Conservation (phyloP, 2,329 filamentous ascomycete species). For the Claviceps africana region DNA sequence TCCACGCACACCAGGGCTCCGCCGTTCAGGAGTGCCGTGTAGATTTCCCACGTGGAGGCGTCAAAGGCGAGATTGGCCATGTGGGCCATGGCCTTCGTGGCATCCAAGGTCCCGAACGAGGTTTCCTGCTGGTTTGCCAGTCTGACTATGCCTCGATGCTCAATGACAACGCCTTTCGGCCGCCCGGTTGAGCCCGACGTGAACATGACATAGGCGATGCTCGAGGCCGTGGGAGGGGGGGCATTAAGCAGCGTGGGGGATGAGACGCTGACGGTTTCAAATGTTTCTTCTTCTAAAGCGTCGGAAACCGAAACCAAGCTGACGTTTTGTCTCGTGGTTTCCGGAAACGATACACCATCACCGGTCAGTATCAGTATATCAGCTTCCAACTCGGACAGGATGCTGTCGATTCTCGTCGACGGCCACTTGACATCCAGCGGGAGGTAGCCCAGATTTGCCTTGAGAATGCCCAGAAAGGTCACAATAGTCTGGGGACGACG, state of each 20-base stretch:
- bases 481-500: constrained; percentile 11
- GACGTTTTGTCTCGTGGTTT: not conserved
- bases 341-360: not conserved
- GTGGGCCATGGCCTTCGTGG: not conserved
- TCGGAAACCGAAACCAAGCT: constrained; percentile 7
- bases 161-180: constrained; percentile 12
- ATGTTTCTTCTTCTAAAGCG: constrained; percentile 1
- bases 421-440: constrained; percentile 12
- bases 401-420: constrained; percentile 7
- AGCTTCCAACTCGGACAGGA: constrained; percentile 7
- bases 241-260: not conserved
- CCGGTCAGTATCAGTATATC: constrained; percentile 9
- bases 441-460: constrained; percentile 12
- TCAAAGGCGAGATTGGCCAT: constrained; percentile 8
- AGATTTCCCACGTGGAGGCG: constrained; percentile 5
- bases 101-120: not conserved
- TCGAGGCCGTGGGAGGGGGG: not conserved
- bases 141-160: constrained; percentile 8
- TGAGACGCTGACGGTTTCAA: not conserved
- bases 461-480: constrained; percentile 13
- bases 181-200: constrained; percentile 12
- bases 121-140: not conserved
- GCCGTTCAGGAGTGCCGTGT: constrained; percentile 6
- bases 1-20: constrained; percentile 7
- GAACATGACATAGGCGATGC: constrained; percentile 11